Percentiles rank a stretch among this genome's conserved stretches.
Evolutionary conservation across 257 asterid species (phyloP).

Genomic region (Plantago elongata): DNA sequence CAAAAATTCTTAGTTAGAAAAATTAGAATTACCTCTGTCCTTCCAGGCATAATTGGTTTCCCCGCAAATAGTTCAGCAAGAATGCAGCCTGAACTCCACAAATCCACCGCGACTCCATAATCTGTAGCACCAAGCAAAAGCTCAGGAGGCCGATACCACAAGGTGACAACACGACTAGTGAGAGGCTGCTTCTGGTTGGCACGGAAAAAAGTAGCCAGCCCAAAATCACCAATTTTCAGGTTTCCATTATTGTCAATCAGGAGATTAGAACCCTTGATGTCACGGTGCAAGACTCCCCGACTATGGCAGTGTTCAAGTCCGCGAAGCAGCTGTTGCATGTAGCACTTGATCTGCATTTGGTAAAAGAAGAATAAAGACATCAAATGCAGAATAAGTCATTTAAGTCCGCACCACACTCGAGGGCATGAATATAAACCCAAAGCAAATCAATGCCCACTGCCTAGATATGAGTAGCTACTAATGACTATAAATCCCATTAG

Average conservation of each 20-base stretch:
- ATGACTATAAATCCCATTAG: no score
- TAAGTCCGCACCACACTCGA: conserved; percentile 9
- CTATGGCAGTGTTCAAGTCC: conserved; percentile 94
- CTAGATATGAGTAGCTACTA: no score
- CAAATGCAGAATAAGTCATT: neutral
- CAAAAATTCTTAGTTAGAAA: conserved; percentile 13
- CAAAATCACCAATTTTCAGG: conserved; percentile 91
- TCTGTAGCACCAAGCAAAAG: conserved; percentile 88
- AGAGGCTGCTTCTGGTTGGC: conserved; percentile 63
- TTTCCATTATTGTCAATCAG: conserved; percentile 71
- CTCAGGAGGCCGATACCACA: conserved; percentile 98
- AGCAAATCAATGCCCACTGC: no score
- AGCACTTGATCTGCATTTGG: conserved; percentile 73
- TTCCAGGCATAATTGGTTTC: conserved; percentile 91
- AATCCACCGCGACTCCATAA: conserved; percentile 82
- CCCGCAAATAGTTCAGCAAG: conserved; percentile 85
- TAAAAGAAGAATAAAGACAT: conserved; percentile 12
- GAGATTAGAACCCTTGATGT: conserved; percentile 88
- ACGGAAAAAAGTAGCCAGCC: conserved; percentile 76
- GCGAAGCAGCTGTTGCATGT: conserved; percentile 72
- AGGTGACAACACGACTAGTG: conserved; percentile 92
- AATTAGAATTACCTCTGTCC: conserved; percentile 97
- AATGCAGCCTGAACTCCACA: conserved; percentile 98
- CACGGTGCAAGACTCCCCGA: conserved; percentile 88
- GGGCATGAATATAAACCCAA: neutral